Evolutionary conservation across 2,329 filamentous ascomycete species (phyloP).

Genomic region (Trichoderma asperellum): DNA sequence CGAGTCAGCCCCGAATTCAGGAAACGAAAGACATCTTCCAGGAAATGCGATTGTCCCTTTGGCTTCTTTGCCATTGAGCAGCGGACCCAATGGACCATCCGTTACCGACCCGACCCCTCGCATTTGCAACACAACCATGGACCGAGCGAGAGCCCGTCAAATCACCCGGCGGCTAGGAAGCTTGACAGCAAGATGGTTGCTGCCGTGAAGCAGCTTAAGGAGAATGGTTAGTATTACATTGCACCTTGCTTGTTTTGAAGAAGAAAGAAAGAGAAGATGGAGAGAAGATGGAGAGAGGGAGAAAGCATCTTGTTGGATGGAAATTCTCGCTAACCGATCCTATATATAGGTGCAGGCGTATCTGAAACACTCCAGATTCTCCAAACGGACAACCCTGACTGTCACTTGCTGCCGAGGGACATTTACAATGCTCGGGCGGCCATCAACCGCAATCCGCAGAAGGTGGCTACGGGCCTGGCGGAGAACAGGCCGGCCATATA

Average conservation of each 20-base stretch:
- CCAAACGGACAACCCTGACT: constrained; percentile 65
- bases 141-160: constrained; percentile 67
- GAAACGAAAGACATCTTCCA: constrained; percentile 68
- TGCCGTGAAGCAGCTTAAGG: constrained; percentile 67
- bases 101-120: constrained; percentile 62
- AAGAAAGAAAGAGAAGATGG: not conserved
- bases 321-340: constrained; percentile 40
- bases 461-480: constrained; percentile 62
- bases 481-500: constrained; percentile 67
- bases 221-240: constrained; percentile 53
- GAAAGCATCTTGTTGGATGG: constrained; percentile 29
- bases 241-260: constrained; percentile 39
- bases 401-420: constrained; percentile 65
- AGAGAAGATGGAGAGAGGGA: not conserved
- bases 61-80: constrained; percentile 73
- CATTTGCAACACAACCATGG: constrained; percentile 67
- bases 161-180: constrained; percentile 68
- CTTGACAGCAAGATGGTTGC: constrained; percentile 70
- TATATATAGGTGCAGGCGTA: constrained; percentile 60
- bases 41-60: constrained; percentile 70
- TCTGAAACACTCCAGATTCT: constrained; percentile 69
- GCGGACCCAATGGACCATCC: constrained; percentile 67
- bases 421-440: constrained; percentile 71
- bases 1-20: constrained; percentile 66
- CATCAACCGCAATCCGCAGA: constrained; percentile 67